Percentiles rank a stretch among this genome's conserved stretches.
Evolutionary conservation across 306 rosid species (phyloP).

Genomic region (Cajanus cajan): DNA sequence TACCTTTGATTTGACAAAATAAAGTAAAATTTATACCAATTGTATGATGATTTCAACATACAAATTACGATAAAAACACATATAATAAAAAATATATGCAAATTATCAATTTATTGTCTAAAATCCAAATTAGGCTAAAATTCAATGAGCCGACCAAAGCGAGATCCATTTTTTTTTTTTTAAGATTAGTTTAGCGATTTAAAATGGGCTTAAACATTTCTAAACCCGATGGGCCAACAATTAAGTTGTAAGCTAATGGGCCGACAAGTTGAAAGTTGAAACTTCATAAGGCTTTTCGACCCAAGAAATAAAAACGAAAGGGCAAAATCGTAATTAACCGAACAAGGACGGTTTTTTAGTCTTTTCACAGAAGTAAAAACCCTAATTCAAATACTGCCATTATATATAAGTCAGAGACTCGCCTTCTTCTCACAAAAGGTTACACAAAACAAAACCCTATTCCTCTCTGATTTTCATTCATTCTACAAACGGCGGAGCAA

Average conservation of each 20-base stretch:
- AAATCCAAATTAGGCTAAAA: neutral
- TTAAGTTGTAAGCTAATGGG: too few relatives aligned
- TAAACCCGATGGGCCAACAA: neutral
- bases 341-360: neutral
- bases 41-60: too few relatives aligned
- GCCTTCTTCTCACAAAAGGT: rapidly evolving
- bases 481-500: neutral
- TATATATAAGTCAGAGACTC: conserved; percentile 29
- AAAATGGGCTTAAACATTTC: too few relatives aligned
- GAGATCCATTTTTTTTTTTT: too few relatives aligned
- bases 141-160: neutral
- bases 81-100: too few relatives aligned
- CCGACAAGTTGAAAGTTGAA: neutral
- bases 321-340: neutral
- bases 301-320: neutral
- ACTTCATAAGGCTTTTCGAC: neutral
- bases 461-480: too few relatives aligned
- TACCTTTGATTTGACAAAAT: too few relatives aligned
- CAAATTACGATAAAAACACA: too few relatives aligned
- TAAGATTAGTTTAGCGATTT: neutral
- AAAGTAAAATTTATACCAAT: too few relatives aligned
- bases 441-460: neutral
- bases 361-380: conserved; percentile 17
- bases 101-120: too few relatives aligned
- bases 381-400: conserved; percentile 30